Evolutionary conservation across 1,139 yeast genomes (phyloP), one percentile per base, ranked within the genome.

Genomic region (Geotrichum citri-aurantii): DNA sequence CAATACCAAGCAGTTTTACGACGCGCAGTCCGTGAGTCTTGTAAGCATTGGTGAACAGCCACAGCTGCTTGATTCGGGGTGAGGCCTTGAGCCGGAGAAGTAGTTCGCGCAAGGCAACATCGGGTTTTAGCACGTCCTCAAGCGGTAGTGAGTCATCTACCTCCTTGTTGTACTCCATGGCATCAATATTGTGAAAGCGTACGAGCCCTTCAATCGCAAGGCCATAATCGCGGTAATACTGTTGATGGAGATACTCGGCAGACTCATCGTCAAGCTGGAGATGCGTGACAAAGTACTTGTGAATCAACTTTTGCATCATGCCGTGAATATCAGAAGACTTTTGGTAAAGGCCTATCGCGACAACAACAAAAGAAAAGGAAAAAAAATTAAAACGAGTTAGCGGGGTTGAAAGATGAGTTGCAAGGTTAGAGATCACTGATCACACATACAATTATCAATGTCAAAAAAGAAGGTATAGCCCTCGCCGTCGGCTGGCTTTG

Each of bases 11-110:
- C 58, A 92, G 77, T 48, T 85, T 79, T 23, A 91, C 79, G 19
- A 88, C 95, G 7, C 78, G 78, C 58, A 84, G 69, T 0, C 95
- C 98, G 71, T 93, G 98, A 67, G 82, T 89, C 70, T 86, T 85
- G 75, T 92, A 93, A 1, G 99, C 99, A 70, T 93, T 93, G 17
- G 99, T 93, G 67, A 91, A 86, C 52, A 93, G 79, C 99, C 99
- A 93, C 60, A 85, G 69, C 65, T 83, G 78, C 63, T 79, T 79
- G 54, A 83, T 79, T 61, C 80, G 80, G 8, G 53, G 53, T 1
- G 79, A 59, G 47, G 72, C 63, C 65, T 77, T 78, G 33, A 77
- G 64, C 14, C 68, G 55, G 54, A 63, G 64, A 10, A 77, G 68
- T 69, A 77, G 65, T 23, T 65, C 60, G 59, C 77, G 67, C 19